Evolutionary conservation across 805 yeast species (phyloP), one percentile per base, ranked within the genome.

Genomic region (Hyphopichia homilentoma): DNA sequence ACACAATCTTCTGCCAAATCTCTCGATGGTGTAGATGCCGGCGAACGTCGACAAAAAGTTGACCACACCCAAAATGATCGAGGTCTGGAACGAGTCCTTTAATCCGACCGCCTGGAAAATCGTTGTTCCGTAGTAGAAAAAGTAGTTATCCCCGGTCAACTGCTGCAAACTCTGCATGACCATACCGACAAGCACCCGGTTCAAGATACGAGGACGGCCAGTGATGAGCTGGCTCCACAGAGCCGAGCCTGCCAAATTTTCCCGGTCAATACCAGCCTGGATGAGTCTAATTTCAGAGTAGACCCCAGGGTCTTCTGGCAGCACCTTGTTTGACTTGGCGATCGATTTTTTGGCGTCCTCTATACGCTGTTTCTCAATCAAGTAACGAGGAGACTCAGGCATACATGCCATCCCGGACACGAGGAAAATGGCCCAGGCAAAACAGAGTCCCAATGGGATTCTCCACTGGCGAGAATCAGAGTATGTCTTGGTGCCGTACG

Each of bases 331-430:
- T 29, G 81, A 71, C 45, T 52, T 70, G 17, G 81, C 79, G 42
- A 81, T 55, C 8, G 82, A 70, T 3, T 39, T 38, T 47, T 57
- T 70, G 25, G 86, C 86, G 35, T 74, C 76, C 21, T 75, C 80
- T 21, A 65, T 41, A 35, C 59, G 66, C 26, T 59, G 63, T 40
- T 60, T 61, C 54, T 71, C 77, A 39, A 76, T 66, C 58, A 81
- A 68, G 61, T 54, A 81, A 50, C 84, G 64, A 40, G 87, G 83
- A 21, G 84, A 77, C 60, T 81, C 88, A 21, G 87, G 86, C 72
- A 79, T 77, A 42, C 68, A 64, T 17, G 67, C 40, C 77, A 73
- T 70, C 51, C 76, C 80, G 20, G 50, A 39, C 25, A 69, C 59
- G 65, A 74, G 64, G 29, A 73, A 47, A 32, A 61, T 47, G 48